Conservation (phyloP, 2,329 filamentous ascomycete species). For the Fusarium sp. region DNA sequence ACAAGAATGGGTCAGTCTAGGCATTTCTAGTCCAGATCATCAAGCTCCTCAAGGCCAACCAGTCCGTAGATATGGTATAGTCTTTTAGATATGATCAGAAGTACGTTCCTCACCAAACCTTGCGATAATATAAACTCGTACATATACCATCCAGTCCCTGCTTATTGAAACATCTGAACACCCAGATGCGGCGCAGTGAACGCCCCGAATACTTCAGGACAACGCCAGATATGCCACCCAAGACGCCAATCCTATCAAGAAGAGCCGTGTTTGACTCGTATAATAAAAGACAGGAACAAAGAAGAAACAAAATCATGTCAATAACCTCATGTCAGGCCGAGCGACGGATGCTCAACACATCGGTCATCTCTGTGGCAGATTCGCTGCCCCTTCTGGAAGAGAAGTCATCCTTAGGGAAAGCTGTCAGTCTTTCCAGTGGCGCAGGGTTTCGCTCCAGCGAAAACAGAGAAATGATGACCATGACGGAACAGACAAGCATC, state of each 20-base stretch:
- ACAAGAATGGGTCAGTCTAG: background rate
- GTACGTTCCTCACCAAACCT: background rate
- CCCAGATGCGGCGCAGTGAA: background rate
- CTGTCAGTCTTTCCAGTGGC: constrained; percentile 50
- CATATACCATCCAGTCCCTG: background rate
- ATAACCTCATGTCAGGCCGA: constrained; percentile 19
- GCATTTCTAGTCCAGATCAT: background rate
- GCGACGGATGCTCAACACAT: constrained; percentile 42
- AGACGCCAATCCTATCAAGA: constrained; percentile 9
- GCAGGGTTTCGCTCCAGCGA: constrained; percentile 58
- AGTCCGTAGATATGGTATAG: background rate
- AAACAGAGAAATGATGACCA: constrained; percentile 58
- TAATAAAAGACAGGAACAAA: background rate
- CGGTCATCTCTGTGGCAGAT: constrained; percentile 53
- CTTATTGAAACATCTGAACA: background rate
- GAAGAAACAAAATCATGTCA: background rate
- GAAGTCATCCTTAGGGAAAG: constrained; percentile 44
- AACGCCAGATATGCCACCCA: constrained; percentile 27
- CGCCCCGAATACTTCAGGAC: background rate
- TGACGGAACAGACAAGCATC: constrained; percentile 57
- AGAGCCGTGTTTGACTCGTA: background rate
- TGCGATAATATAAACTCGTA: constrained; percentile 1
- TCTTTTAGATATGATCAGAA: background rate
- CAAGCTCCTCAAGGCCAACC: background rate
- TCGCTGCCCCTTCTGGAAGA: constrained; percentile 52